A percentile compares a stretch with the other conserved stretches of the same genome.
These are phyloP conservation scores for Lichenothelia convexa DNA, from an alignment of 495 filamentous ascomycete genomes.

Conservation along the genomic window DNA sequence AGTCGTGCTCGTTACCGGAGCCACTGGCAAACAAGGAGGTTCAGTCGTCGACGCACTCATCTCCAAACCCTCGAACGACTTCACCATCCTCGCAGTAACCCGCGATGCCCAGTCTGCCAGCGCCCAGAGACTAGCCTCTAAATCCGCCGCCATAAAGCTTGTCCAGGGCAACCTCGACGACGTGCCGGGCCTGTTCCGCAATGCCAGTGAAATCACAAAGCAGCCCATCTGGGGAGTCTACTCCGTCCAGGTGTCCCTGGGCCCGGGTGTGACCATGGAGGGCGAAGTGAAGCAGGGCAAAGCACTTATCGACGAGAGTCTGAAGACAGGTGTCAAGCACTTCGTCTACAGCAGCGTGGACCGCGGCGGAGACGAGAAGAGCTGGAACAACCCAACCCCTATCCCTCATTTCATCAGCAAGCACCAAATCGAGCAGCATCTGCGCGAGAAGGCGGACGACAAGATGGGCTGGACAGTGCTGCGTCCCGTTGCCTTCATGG, in stretches of 20 bases:
- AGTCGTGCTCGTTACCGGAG: conserved; percentile 45
- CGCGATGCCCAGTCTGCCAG: conserved; percentile 34
- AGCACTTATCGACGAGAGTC: conserved; percentile 36
- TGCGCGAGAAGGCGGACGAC: conserved; percentile 25
- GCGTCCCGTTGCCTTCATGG: conserved; percentile 48
- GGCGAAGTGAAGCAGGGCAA: conserved; percentile 42
- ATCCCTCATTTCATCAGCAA: conserved; percentile 47
- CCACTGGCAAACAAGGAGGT: conserved; percentile 56
- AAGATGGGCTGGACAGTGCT: conserved; percentile 28
- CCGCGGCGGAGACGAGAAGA: conserved; percentile 39
- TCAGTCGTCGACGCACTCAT: conserved; percentile 40
- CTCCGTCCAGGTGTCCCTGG: conserved; percentile 21
- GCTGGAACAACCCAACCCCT: conserved; percentile 36
- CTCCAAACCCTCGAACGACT: conserved; percentile 16
- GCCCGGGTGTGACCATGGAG: conserved; percentile 27
- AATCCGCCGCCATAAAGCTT: conserved; percentile 31
- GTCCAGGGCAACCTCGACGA: conserved; percentile 39
- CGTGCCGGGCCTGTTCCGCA: conserved; percentile 32
- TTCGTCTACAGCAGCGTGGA: conserved; percentile 57
- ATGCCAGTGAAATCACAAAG: conserved; percentile 25
- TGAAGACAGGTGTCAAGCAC: conserved; percentile 37
- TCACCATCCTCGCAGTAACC: conserved; percentile 53
- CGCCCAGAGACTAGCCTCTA: conserved; percentile 32
- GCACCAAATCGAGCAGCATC: conserved; percentile 43
- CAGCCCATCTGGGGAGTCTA: conserved; percentile 28